phyloP scores from a whole-genome alignment of 495 filamentous ascomycete species.

The Daldinia vernicosa region DNA sequence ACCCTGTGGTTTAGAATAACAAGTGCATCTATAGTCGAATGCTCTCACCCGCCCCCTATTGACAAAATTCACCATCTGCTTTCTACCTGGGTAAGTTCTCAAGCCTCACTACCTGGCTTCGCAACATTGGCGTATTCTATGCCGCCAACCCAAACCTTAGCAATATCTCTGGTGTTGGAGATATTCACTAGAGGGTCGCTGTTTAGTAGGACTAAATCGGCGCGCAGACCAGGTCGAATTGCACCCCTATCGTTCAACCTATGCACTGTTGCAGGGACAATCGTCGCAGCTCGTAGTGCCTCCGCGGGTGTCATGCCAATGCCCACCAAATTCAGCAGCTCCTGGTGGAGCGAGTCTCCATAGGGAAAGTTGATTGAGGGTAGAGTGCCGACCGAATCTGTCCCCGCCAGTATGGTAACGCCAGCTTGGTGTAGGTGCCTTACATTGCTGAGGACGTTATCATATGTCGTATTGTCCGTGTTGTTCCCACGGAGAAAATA shows the following conservation, averaged over 20 bases:
- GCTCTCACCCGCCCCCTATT: background rate
- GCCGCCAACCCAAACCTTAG: slow-evolving; percentile 51
- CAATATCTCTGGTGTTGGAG: slow-evolving; percentile 46
- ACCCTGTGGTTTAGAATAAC: no score
- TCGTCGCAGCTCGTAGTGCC: slow-evolving; percentile 42
- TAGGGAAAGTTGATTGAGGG: slow-evolving; percentile 61
- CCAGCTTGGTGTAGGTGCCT: slow-evolving; percentile 41
- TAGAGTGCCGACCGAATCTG: slow-evolving; percentile 45
- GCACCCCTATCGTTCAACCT: slow-evolving; percentile 46
- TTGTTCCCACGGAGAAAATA: slow-evolving; percentile 30
- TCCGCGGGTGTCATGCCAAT: slow-evolving; percentile 39
- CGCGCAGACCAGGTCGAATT: slow-evolving; percentile 49
- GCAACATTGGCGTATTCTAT: slow-evolving; percentile 38
- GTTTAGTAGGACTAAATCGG: slow-evolving; percentile 53
- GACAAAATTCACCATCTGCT: background rate
- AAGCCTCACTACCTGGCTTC: background rate
- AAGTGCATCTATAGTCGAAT: background rate
- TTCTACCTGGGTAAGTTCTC: no score
- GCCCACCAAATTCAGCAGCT: slow-evolving; percentile 40
- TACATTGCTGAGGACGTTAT: slow-evolving; percentile 39
- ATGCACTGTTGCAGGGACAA: slow-evolving; percentile 26
- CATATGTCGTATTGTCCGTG: slow-evolving; percentile 34
- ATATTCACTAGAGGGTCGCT: slow-evolving; percentile 53
- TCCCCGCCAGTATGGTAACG: slow-evolving; percentile 49
- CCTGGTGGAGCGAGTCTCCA: slow-evolving; percentile 41